Evolutionary conservation across 1,284 basidiomycete genomes (phyloP).

Genomic region (Golubevia sp.): DNA sequence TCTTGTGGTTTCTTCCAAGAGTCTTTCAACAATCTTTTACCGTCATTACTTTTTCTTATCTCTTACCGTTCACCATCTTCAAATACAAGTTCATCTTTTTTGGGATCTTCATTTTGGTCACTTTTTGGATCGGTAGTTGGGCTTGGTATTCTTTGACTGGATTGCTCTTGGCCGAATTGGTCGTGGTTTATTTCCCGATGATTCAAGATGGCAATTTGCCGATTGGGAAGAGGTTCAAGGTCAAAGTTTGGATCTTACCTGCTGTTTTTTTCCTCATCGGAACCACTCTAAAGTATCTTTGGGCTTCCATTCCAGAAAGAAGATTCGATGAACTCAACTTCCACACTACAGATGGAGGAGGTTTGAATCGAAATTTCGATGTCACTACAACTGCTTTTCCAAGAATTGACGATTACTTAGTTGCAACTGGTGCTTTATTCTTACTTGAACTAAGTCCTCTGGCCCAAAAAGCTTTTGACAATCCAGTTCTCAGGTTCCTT

Average conservation of each 20-base stretch:
- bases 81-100: slow-evolving; percentile 26
- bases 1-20: slow-evolving; percentile 26
- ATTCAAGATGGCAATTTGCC: not conserved
- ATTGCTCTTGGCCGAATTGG: slow-evolving; percentile 31
- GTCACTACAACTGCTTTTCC: slow-evolving; percentile 19
- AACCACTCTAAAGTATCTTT: slow-evolving; percentile 35
- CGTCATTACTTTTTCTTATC: slow-evolving; percentile 27
- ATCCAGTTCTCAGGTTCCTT: slow-evolving; percentile 11
- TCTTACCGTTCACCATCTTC: slow-evolving; percentile 28
- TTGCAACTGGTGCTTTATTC: slow-evolving; percentile 24
- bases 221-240: not conserved
- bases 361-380: slow-evolving; percentile 22
- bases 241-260: slow-evolving; percentile 18
- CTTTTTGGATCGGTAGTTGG: slow-evolving; percentile 39
- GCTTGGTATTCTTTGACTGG: slow-evolving; percentile 46
- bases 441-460: slow-evolving; percentile 27
- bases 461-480: slow-evolving; percentile 9
- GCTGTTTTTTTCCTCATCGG: slow-evolving; percentile 15
- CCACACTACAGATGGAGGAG: slow-evolving; percentile 29
- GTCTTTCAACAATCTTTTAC: slow-evolving; percentile 44
- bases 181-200: slow-evolving; percentile 17
- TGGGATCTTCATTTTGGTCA: slow-evolving; percentile 20
- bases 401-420: slow-evolving; percentile 40
- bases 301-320: slow-evolving; percentile 21
- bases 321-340: slow-evolving; percentile 20